phyloP scores from a whole-genome alignment of 108 stramenopile genomes.

The Fistulifera solaris region DNA sequence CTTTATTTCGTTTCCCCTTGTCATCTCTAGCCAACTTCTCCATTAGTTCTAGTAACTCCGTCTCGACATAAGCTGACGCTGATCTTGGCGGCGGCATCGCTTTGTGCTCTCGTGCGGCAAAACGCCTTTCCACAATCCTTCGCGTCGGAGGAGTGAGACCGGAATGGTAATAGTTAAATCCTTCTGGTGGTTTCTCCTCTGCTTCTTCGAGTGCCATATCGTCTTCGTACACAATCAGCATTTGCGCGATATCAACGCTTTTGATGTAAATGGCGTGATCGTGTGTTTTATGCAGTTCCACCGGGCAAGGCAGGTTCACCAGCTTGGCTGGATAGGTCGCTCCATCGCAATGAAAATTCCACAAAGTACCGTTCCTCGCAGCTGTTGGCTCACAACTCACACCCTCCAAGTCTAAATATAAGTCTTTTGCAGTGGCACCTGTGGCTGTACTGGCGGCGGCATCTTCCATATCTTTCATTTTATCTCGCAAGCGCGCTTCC shows the following conservation, averaged over 20 bases:
- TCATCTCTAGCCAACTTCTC: conserved; percentile 40
- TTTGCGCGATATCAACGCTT: conserved; percentile 83
- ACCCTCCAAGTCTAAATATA: conserved; percentile 66
- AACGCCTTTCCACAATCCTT: conserved; percentile 75
- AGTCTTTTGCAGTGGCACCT: conserved; percentile 19
- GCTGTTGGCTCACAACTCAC: conserved; percentile 60
- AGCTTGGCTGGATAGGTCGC: conserved; percentile 85
- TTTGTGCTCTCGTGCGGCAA: conserved; percentile 59
- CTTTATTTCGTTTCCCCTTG: conserved; percentile 25
- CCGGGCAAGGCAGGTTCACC: conserved; percentile 87
- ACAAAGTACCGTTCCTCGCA: conserved; percentile 50
- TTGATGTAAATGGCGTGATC: conserved; percentile 90
- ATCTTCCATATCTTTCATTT: conserved; percentile 56
- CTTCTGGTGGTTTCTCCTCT: conserved; percentile 48
- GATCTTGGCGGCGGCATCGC: conserved; percentile 44
- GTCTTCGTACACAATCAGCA: conserved; percentile 88
- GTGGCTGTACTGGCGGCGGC: conserved; percentile 3
- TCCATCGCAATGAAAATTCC: conserved; percentile 81
- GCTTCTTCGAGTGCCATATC: conserved; percentile 79
- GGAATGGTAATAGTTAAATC: conserved; percentile 60
- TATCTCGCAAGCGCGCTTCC: conserved; percentile 67
- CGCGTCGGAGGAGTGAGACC: conserved; percentile 83
- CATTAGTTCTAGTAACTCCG: conserved; percentile 57
- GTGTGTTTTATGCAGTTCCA: conserved; percentile 88
- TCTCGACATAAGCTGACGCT: conserved; percentile 59